Evolutionary conservation across 1,284 basidiomycete genomes (phyloP).

Genomic region (Marasmius tenuissimus): DNA sequence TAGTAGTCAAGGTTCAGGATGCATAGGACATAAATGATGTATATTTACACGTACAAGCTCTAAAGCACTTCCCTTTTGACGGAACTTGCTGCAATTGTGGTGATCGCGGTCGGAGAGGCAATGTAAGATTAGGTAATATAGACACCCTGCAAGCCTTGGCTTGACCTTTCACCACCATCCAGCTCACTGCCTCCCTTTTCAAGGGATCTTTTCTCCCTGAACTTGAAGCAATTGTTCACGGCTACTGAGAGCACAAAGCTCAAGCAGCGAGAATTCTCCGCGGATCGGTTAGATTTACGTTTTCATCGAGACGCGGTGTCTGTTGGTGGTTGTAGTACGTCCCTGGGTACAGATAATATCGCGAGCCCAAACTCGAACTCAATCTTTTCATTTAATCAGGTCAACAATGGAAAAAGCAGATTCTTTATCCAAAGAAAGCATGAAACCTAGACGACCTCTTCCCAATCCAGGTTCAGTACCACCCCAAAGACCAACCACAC

Average conservation of each 20-base stretch:
- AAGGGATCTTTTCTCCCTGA: no score
- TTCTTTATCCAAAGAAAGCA: conserved; percentile 1
- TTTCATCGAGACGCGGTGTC: background rate
- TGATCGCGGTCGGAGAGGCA: background rate
- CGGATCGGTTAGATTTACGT: background rate
- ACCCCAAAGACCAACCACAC: conserved; percentile 42
- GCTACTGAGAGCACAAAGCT: no score
- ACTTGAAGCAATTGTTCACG: no score
- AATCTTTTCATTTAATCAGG: background rate
- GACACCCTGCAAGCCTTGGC: background rate
- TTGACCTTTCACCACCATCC: background rate
- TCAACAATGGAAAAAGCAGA: background rate
- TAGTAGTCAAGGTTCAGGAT: conserved; percentile 65
- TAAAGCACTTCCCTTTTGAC: background rate
- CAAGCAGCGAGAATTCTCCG: background rate
- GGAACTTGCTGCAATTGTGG: background rate
- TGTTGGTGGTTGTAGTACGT: background rate
- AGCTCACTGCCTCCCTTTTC: background rate
- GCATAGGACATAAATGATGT: background rate
- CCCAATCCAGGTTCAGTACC: conserved; percentile 34
- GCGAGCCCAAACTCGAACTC: background rate
- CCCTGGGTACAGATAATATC: background rate
- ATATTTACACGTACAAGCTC: background rate
- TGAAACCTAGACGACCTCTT: conserved; percentile 19
- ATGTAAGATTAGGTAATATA: background rate